A percentile compares a stretch with the other conserved stretches of the same genome.
Conservation (phyloP, 1,139 yeast genomes). For the Pichia sp. region DNA sequence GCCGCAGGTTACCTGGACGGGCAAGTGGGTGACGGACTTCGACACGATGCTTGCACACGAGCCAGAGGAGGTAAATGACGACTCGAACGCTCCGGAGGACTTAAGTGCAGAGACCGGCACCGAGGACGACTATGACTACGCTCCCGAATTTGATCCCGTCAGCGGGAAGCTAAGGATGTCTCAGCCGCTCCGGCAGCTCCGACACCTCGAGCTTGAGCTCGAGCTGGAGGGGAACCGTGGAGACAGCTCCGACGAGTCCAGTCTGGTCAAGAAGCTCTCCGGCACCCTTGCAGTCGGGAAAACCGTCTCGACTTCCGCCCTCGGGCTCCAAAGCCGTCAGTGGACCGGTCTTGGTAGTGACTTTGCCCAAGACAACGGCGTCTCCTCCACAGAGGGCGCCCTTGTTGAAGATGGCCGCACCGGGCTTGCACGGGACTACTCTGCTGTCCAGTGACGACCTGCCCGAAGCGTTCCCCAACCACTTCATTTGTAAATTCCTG, state of each 20-base stretch:
- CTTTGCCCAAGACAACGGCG: slow-evolving; percentile 34
- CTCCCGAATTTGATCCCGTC: slow-evolving; percentile 84
- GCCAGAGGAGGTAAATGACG: slow-evolving; percentile 18
- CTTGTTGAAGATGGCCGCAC: slow-evolving; percentile 72
- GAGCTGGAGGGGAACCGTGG: slow-evolving; percentile 15
- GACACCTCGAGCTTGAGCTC: slow-evolving; percentile 55
- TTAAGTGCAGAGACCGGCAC: slow-evolving; percentile 30
- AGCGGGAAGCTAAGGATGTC: slow-evolving; percentile 74
- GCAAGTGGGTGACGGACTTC: slow-evolving; percentile 87
- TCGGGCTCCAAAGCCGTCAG: slow-evolving; percentile 60
- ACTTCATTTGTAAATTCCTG: background rate
- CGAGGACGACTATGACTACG: slow-evolving; percentile 54
- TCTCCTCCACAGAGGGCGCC: slow-evolving; percentile 54
- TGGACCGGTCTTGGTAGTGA: slow-evolving; percentile 97
- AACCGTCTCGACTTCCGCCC: slow-evolving; percentile 88
- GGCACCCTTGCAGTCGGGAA: slow-evolving; percentile 61
- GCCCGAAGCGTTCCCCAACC: no score
- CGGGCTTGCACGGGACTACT: slow-evolving; percentile 87
- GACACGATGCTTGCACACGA: slow-evolving; percentile 41
- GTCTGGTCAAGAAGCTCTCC: slow-evolving; percentile 54
- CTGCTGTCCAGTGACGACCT: no score
- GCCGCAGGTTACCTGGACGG: slow-evolving; percentile 80
- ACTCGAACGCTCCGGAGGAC: slow-evolving; percentile 28
- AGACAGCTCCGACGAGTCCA: slow-evolving; percentile 27
- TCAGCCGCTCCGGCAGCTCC: slow-evolving; percentile 65